Evolutionary conservation across 2,329 filamentous ascomycete species (phyloP).

Genomic region (Cladosporium sp.): DNA sequence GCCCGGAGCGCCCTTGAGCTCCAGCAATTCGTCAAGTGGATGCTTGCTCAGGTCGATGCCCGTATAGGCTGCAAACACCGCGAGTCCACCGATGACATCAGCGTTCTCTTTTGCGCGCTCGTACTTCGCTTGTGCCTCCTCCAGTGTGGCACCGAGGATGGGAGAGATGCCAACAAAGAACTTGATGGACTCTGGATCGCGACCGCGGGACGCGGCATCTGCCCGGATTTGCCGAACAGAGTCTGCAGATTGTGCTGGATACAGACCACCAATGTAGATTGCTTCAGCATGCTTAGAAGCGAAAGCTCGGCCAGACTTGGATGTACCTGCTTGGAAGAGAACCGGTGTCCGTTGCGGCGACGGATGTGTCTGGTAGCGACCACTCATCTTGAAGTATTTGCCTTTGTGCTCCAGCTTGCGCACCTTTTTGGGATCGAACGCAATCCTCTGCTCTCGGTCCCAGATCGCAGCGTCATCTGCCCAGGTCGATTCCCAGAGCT

Average conservation of each 20-base stretch:
- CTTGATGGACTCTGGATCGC: slow-evolving; percentile 60
- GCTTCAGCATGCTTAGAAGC: slow-evolving; percentile 60
- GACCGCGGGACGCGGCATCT: slow-evolving; percentile 32
- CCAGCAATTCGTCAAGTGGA: background rate
- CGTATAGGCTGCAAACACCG: slow-evolving; percentile 69
- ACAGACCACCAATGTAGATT: background rate
- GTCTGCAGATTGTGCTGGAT: background rate
- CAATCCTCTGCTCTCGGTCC: slow-evolving; percentile 56
- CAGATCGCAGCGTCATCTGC: slow-evolving; percentile 37
- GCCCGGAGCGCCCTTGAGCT: background rate
- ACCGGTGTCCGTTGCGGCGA: slow-evolving; percentile 63
- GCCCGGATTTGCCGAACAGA: background rate
- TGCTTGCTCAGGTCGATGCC: slow-evolving; percentile 52
- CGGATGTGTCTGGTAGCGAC: slow-evolving; percentile 40
- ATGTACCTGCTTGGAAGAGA: slow-evolving; percentile 64
- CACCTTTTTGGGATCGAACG: slow-evolving; percentile 54
- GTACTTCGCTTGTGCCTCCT: slow-evolving; percentile 61
- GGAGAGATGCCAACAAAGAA: slow-evolving; percentile 63
- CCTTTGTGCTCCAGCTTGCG: slow-evolving; percentile 48
- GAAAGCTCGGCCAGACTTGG: slow-evolving; percentile 59
- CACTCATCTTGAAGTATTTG: background rate
- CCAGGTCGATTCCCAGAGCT: slow-evolving; percentile 27
- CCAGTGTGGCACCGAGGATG: slow-evolving; percentile 59
- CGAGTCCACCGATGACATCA: slow-evolving; percentile 59
- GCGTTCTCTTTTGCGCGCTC: slow-evolving; percentile 57